Percentiles rank a stretch among this genome's conserved stretches.
These are phyloP conservation scores for Nigrograna mackinnonii DNA, from an alignment of 2,329 filamentous ascomycete genomes.

Conservation along the genomic window DNA sequence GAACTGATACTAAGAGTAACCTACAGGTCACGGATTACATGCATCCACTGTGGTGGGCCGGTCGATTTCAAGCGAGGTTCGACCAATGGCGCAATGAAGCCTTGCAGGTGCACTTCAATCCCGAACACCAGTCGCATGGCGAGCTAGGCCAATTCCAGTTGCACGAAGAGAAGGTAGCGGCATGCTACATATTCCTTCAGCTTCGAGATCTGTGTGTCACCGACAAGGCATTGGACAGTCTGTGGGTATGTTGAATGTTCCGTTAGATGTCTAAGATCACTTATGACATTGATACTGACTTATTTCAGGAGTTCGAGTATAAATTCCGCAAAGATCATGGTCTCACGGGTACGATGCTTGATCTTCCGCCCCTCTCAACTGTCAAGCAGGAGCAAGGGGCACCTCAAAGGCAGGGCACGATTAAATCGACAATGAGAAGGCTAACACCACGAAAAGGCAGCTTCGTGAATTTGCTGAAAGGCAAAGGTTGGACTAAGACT, in stretches of 20 bases:
- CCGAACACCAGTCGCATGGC: slow-evolving; percentile 12
- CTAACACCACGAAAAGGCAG: slow-evolving; percentile 39
- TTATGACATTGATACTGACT: too few relatives aligned
- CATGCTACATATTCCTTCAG: slow-evolving; percentile 33
- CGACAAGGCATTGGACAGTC: slow-evolving; percentile 32
- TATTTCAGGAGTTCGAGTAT: slow-evolving; percentile 34
- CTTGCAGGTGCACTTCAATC: slow-evolving; percentile 22
- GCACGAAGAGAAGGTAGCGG: slow-evolving; percentile 28
- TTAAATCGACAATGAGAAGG: slow-evolving; percentile 35
- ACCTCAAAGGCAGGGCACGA: slow-evolving; percentile 20
- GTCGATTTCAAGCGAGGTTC: slow-evolving; percentile 34
- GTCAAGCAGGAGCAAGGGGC: slow-evolving; percentile 23
- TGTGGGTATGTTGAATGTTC: slow-evolving; percentile 38
- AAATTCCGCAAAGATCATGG: slow-evolving; percentile 33
- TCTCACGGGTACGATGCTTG: slow-evolving; percentile 20
- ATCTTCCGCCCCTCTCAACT: slow-evolving; percentile 16
- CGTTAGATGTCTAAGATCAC: too few relatives aligned
- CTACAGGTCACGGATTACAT: slow-evolving; percentile 37
- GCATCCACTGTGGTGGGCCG: slow-evolving; percentile 38
- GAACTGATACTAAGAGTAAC: slow-evolving; percentile 15
- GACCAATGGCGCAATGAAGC: slow-evolving; percentile 39
- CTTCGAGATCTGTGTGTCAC: slow-evolving; percentile 32
- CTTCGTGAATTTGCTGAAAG: slow-evolving; percentile 37
- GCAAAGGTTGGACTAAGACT: slow-evolving; percentile 28
- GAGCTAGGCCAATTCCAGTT: slow-evolving; percentile 23